These are phyloP conservation scores for Thymus quinquecostatus DNA, from an alignment of 257 asterid genomes.

Conservation along the genomic window DNA sequence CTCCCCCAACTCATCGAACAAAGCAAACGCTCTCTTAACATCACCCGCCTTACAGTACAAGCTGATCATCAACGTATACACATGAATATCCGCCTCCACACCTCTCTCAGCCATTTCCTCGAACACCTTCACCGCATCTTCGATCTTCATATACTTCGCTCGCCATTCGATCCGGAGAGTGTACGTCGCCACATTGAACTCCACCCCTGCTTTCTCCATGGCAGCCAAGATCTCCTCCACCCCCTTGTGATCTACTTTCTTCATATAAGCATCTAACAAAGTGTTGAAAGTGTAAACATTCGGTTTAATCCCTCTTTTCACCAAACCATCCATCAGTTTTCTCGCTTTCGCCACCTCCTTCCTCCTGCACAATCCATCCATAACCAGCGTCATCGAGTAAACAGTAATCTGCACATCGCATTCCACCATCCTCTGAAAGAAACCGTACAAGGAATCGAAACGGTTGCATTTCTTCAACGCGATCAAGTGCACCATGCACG, in stretches of 20 bases:
- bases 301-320: slow-evolving; percentile 60
- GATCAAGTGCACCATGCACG: slow-evolving; percentile 79
- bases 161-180: slow-evolving; percentile 58
- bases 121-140: slow-evolving; percentile 63
- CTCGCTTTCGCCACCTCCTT: slow-evolving; percentile 58
- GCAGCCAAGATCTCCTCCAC: slow-evolving; percentile 50
- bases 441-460: slow-evolving; percentile 47
- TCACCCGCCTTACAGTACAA: slow-evolving; percentile 52
- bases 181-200: slow-evolving; percentile 62
- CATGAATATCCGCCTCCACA: slow-evolving; percentile 55
- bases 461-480: slow-evolving; percentile 58
- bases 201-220: slow-evolving; percentile 66
- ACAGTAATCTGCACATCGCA: slow-evolving; percentile 66
- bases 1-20: slow-evolving; percentile 73
- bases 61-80: slow-evolving; percentile 64
- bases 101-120: slow-evolving; percentile 64
- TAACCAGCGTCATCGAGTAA: slow-evolving; percentile 70
- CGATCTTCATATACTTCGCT: slow-evolving; percentile 39
- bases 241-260: slow-evolving; percentile 49
- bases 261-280: slow-evolving; percentile 64
- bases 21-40: slow-evolving; percentile 56
- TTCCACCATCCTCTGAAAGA: slow-evolving; percentile 74
- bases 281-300: slow-evolving; percentile 70
- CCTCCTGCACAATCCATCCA: slow-evolving; percentile 64
- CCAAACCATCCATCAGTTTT: slow-evolving; percentile 57